Percentiles rank a stretch among this genome's conserved stretches.
These are phyloP conservation scores for Cercospora sp. DNA, from an alignment of 2,329 filamentous ascomycete genomes.

Conservation along the genomic window DNA sequence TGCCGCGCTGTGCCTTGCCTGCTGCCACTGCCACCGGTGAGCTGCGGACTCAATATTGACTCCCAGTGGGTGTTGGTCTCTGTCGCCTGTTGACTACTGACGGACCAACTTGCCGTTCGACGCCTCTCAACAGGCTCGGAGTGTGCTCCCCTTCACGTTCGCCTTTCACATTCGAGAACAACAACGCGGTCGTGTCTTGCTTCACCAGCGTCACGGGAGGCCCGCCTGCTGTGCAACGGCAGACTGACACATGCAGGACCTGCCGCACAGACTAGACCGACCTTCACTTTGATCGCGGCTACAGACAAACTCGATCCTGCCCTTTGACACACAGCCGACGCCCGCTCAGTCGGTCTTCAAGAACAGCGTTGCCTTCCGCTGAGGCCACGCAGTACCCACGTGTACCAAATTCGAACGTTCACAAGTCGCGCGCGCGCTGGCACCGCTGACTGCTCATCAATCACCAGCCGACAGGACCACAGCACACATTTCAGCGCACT, in stretches of 20 bases:
- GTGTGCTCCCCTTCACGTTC: background rate
- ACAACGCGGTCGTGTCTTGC: background rate
- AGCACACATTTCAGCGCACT: background rate
- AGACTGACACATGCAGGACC: background rate
- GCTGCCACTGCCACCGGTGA: slow-evolving; percentile 1
- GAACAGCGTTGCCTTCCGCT: background rate
- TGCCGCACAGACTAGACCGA: background rate
- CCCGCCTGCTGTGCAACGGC: slow-evolving; percentile 2
- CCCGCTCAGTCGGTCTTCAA: background rate
- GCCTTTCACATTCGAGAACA: background rate
- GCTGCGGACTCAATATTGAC: background rate
- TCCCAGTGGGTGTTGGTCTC: background rate
- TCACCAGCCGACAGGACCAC: background rate
- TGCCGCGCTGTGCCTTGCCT: slow-evolving; percentile 1
- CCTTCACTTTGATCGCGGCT: background rate
- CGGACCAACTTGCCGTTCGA: background rate
- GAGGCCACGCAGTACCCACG: background rate
- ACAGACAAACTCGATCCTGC: background rate
- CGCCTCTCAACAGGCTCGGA: background rate
- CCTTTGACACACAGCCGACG: background rate
- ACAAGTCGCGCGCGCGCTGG: background rate
- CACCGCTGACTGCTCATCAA: background rate
- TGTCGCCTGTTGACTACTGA: background rate
- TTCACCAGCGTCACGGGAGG: background rate
- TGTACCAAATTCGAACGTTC: background rate